A percentile compares a stretch with the other conserved stretches of the same genome.
Evolutionary conservation across 331 rosid species (phyloP).

Genomic region (Quercus lobata): DNA sequence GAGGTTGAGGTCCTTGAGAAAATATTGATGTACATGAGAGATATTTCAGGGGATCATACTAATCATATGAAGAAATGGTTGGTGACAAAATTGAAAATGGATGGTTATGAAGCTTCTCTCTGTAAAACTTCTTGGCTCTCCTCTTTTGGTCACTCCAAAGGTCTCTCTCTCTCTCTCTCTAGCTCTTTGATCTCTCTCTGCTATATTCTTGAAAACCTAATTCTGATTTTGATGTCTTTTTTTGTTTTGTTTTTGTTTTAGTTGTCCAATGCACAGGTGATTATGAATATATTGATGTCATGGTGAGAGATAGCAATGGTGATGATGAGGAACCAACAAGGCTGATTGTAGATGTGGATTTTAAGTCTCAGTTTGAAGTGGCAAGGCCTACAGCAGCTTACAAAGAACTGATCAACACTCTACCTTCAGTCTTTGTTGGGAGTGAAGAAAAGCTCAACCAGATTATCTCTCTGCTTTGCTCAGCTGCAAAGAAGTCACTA

Average conservation of each 20-base stretch:
- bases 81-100: slow-evolving; percentile 29
- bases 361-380: slow-evolving; percentile 44
- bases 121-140: slow-evolving; percentile 40
- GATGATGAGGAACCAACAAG: slow-evolving; percentile 17
- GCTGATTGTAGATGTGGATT: slow-evolving; percentile 38
- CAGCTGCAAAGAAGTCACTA: slow-evolving; percentile 38
- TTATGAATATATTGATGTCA: slow-evolving; percentile 38
- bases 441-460: slow-evolving; percentile 33
- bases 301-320: slow-evolving; percentile 10
- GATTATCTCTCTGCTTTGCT: slow-evolving; percentile 31
- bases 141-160: slow-evolving; percentile 11
- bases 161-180: neutral
- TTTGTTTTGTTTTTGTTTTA: neutral
- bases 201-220: neutral
- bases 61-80: slow-evolving; percentile 23
- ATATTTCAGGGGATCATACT: neutral
- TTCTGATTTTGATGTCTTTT: neutral
- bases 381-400: slow-evolving; percentile 38
- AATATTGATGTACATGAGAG: slow-evolving; percentile 18
- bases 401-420: slow-evolving; percentile 24
- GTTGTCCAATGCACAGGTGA: slow-evolving; percentile 21
- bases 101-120: slow-evolving; percentile 46
- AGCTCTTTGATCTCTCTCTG: too few relatives aligned
- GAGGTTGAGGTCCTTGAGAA: slow-evolving; percentile 37
- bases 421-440: slow-evolving; percentile 41